phyloP scores from a whole-genome alignment of 257 asterid genomes.

The Orobanche coerulescens region DNA sequence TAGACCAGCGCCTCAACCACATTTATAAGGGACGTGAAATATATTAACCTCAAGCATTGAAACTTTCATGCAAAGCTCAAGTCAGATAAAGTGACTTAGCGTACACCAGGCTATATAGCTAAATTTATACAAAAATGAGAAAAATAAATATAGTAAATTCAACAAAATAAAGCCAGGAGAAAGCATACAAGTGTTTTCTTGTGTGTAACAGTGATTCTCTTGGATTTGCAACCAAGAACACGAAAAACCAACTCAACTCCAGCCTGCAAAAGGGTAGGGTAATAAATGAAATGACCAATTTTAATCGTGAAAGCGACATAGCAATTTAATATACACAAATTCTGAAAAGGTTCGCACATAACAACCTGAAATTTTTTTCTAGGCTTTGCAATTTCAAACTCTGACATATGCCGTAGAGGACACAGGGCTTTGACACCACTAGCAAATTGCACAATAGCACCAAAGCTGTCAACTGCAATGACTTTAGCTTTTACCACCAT shows the following conservation, averaged over 20 bases:
- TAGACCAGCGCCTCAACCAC: neutral
- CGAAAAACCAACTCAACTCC: conserved; percentile 84
- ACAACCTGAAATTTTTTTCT: conserved; percentile 89
- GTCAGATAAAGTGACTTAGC: neutral
- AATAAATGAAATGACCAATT: conserved; percentile 13
- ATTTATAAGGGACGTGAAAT: neutral
- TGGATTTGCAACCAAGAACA: conserved; percentile 95
- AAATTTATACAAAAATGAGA: neutral
- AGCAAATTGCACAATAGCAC: conserved; percentile 84
- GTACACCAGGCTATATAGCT: neutral
- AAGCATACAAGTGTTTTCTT: conserved; percentile 86
- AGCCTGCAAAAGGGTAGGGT: conserved; percentile 51
- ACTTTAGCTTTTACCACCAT: conserved; percentile 96
- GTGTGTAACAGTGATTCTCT: conserved; percentile 92
- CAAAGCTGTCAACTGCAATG: conserved; percentile 64
- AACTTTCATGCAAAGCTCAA: conserved; percentile 2
- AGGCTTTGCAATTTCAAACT: conserved; percentile 89
- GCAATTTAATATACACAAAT: conserved; percentile 11
- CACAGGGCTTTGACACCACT: conserved; percentile 96
- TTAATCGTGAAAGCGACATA: neutral
- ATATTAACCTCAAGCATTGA: conserved; percentile 19
- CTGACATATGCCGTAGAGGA: conserved; percentile 99
- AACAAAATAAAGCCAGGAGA: conserved; percentile 21
- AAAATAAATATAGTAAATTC: conserved; percentile 1
- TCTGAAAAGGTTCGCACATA: conserved; percentile 15